A percentile compares a stretch with the other conserved stretches of the same genome.
Evolutionary conservation across 495 filamentous ascomycete genomes (phyloP).

Genomic region (Podospora comata): DNA sequence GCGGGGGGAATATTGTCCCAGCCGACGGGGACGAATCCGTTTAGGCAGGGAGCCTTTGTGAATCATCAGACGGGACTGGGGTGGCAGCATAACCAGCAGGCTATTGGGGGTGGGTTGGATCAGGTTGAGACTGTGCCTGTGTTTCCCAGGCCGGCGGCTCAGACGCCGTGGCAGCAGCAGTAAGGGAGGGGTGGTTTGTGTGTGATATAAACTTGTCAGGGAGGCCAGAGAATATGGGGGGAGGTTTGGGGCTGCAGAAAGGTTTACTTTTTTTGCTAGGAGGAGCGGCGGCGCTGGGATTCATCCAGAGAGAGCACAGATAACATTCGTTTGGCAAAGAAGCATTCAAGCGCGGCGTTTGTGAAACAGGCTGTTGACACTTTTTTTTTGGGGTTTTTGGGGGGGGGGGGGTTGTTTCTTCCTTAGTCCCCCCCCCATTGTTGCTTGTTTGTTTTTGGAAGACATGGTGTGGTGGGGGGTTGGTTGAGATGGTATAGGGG

Average conservation of each 20-base stretch:
- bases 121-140: conserved; percentile 75
- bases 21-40: conserved; percentile 90
- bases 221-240: no score
- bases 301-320: not conserved
- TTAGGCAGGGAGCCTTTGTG: conserved; percentile 82
- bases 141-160: conserved; percentile 73
- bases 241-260: no score
- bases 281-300: no score
- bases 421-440: not conserved
- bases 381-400: conserved; percentile 8
- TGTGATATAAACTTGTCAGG: not conserved
- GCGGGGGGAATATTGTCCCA: conserved; percentile 52
- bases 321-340: conserved; percentile 18
- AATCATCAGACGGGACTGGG: conserved; percentile 82
- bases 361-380: conserved; percentile 9
- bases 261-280: no score
- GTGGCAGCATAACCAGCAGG: conserved; percentile 75
- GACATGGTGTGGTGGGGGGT: not conserved
- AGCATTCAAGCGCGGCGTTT: conserved; percentile 32
- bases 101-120: conserved; percentile 84
- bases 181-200: conserved; percentile 20
- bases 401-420: not conserved
- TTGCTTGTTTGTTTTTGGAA: conserved; percentile 6
- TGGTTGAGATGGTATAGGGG: not conserved
- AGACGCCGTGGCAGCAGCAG: conserved; percentile 56